Base-by-base conservation (phyloP, 2,329 filamentous ascomycete species). In the Catunica adiposa region DNA sequence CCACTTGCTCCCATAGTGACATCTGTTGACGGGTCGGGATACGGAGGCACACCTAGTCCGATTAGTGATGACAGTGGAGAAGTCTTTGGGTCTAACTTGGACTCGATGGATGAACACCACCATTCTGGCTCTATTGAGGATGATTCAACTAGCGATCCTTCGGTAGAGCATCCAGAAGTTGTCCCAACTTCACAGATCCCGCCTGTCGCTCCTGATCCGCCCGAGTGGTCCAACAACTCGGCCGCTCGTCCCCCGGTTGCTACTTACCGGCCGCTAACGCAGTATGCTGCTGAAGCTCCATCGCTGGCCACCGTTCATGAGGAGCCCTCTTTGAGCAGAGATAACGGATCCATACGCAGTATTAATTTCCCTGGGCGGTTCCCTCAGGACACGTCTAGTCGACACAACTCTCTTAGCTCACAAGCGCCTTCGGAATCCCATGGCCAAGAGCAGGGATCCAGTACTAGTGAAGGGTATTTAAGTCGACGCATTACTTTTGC, bases 1-100 rank as follows among this genome's bases (percentile, higher is more conserved):
- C 84, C 86, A 15, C 65, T 88, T 34, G 81, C 85, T 3, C 83
- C 83, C 1, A 75, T 86, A 15, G 80, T 86, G 11, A 84, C 82
- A 0, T 82, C 81, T 1, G 76, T 83, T 17, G 83, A 89, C 63
- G 79, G 77, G 8, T 76, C 68, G 56, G 82, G 78, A 1, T 81
- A 85, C 60, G 65, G 48, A 9, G 51, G 61, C 42, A 58, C 53
- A 29, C 55, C 52, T 20, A 57, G 54, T 52, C 59, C 47, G 20
- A 51, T 50, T 54, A 55, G 53, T 59, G 50, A 59, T 42, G 69
- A 71, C 20, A 69, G 67, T 51, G 68, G 73, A 51, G 64, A 57
- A 44, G 31, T 52, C 31, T 52, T 52, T 52, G 56, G 46, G 34
- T 57, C 52, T 15, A 48, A 53, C 17, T 20, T 56, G 6, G 56